These are phyloP conservation scores for Triangularia setosa DNA, from an alignment of 2,329 filamentous ascomycete species.

Conservation along the genomic window DNA sequence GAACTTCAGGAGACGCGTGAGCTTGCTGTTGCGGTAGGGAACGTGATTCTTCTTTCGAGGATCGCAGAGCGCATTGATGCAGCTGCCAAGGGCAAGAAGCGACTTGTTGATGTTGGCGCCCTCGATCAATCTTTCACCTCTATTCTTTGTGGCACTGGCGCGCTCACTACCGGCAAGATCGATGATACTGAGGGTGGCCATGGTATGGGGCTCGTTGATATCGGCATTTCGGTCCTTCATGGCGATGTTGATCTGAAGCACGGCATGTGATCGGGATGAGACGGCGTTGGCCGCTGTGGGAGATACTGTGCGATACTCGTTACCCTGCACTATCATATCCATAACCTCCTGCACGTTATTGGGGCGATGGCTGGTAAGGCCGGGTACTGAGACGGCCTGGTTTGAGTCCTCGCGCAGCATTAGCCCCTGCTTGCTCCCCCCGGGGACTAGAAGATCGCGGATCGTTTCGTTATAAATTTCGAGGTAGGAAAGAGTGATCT, in stretches of 20 bases:
- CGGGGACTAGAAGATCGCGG: conserved; percentile 84
- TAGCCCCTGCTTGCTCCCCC: conserved; percentile 74
- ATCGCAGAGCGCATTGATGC: conserved; percentile 97
- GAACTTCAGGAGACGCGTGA: conserved; percentile 93
- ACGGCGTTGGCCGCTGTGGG: conserved; percentile 97
- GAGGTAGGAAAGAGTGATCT: conserved; percentile 88
- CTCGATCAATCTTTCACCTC: conserved; percentile 84
- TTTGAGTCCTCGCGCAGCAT: conserved; percentile 95
- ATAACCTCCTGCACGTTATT: conserved; percentile 93
- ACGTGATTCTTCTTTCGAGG: conserved; percentile 88
- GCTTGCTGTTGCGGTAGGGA: conserved; percentile 95
- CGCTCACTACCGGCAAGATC: conserved; percentile 94
- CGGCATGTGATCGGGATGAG: conserved; percentile 93
- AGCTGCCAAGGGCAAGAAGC: conserved; percentile 86
- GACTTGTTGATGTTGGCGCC: conserved; percentile 99
- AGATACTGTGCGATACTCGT: conserved; percentile 91
- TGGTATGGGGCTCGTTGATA: conserved; percentile 91
- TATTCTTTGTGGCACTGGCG: conserved; percentile 93
- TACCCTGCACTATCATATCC: conserved; percentile 97
- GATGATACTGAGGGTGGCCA: conserved; percentile 97
- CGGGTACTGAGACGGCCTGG: conserved; percentile 85
- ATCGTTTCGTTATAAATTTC: conserved; percentile 99
- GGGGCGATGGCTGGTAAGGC: conserved; percentile 86
- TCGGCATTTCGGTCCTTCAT: conserved; percentile 91
- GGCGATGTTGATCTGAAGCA: conserved; percentile 93